Base-by-base conservation (phyloP, 1,284 basidiomycete species). In the Ceratobasidium sp. region DNA sequence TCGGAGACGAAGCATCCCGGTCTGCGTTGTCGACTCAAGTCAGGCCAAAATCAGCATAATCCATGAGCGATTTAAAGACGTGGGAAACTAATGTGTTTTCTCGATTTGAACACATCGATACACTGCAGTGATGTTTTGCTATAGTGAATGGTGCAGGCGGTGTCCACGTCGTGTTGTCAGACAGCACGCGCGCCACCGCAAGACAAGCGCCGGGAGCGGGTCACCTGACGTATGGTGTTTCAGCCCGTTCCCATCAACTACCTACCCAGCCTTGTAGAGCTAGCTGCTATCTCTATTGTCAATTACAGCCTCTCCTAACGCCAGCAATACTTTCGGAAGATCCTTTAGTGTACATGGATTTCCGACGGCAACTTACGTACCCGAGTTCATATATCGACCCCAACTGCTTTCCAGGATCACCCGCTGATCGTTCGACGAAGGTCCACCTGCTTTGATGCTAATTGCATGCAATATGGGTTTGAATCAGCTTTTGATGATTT, bases 11-110 rank as follows among this genome's bases (percentile, higher is more conserved):
- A n/a, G n/a, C n/a, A n/a, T 30, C 26, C 45, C 48, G 48, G 50
- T 43, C 34, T 52, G 62, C 48, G 30, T 18, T 30, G 12, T n/a
- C 3, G 39, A 39, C 62, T 67, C 62, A 67, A 53, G 46, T 67
- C 34, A 39, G 50, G 28, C 32, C 12, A 21, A 21, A n/a, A 23
- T 39, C 39, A 58, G 5, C 23, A 16, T 2, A n/a, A 58, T 58
- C 57, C 57, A 58, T 16, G 16, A 41, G 16, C 36, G 30, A 23
- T 2, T 8, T 23, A 36, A 18, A 3, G 57, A 26, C 57, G 34
- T 58, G 57, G 23, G 57, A 58, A 16, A 10, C 12, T 10, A 21
- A 21, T 41, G 3, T 3, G 2, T 32, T 32, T n/a, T 1, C 32
- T 32, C 23, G 28, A 53, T 1, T 32, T 16, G 26, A 53, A 18